Base-by-base conservation (phyloP, 2,329 filamentous ascomycete genomes). In the Ambrosiella xylebori region DNA sequence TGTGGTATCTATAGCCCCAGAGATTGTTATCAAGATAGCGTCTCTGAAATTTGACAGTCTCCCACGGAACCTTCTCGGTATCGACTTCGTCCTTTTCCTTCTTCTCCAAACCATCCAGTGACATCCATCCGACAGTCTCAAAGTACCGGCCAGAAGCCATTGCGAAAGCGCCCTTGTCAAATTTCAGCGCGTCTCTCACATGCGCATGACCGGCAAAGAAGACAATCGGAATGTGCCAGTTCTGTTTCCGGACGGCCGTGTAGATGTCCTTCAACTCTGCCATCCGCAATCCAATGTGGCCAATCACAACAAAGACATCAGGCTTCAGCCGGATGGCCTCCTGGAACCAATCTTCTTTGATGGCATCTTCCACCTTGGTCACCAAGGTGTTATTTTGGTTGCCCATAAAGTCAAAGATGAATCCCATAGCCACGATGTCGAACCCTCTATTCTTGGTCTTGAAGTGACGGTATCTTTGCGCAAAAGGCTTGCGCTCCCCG, bases 1-100 rank as follows among this genome's bases (percentile, higher is more conserved):
- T 87, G 68, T 97, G 91, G 65, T 93, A 79, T 64, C 90, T 78
- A 60, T 94, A 77, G 0, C 89, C 93, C 61, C 81, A 86, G 0
- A 96, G 74, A 64, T 97, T 97, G 71, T 90, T 96, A 71, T 97
- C 91, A 61, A 97, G 91, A 69, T 96, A 97, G 60, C 84, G 79
- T 51, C 91, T 80, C 57, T 78, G 76, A 67, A 95, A 96, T 1
- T 74, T 76, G 49, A 81, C 71, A 7, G 66, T 64, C 35, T 36
- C 51, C 6, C 27, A 7, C 0, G 69, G 68, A 5, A 69, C 65
- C 3, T 68, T 63, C 0, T 66, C 64, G 2, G 65, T 67, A 56
- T 62, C 57, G 62, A 60, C 63, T 40, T 64, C 63, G 54, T 66
- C 65, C 11, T 64, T 65, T 9, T 51, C 17, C 3, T 17, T 27